Base-by-base conservation (phyloP, 305 asterid genomes). In the Lippia alba region DNA sequence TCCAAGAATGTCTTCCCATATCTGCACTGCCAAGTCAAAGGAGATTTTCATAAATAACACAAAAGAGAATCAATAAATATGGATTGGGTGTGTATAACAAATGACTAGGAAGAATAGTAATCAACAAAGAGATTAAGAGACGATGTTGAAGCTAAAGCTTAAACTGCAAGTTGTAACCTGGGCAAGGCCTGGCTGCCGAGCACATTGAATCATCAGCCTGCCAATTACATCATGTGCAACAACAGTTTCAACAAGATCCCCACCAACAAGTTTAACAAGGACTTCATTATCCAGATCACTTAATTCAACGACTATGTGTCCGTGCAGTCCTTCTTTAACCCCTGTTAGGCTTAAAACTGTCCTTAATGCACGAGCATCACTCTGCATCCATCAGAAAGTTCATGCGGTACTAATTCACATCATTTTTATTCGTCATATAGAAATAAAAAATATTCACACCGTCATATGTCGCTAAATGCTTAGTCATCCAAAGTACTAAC, bases 131-230 rank as follows among this genome's bases (percentile, higher is more conserved):
- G n/a, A n/a, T n/a, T n/a, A 76, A 34, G 64, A 24, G 3, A 24
- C 55, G n/a, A 60, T 48, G 58, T 56, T 40, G 64, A 62, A 72
- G 34, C 63, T 32, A 50, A 4, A 36, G 6, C 41, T 32, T 40
- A 12, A 51, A 65, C 49, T 40, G 69, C 64, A 45, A 79, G 76
- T 73, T 77, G 80, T 44, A 3, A 92, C 98, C 98, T 90, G 96
- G n/a, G 96, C 98, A 69, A 92, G 96, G 69, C 98, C 98, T 63
- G 98, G 98, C 73, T 92, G 98, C 34, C 96, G 87, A 77, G 96
- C 98, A 84, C 96, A 92, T 69, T 92, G 98, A 72, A 92, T 92
- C 98, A 92, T 90, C 79, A 92, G 82, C 69, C 98, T 83, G 75
- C 98, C 98, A 74, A 90, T 92, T 56, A 90, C 98, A 76, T 92